Percentiles rank a stretch among this genome's conserved stretches.
Conservation (phyloP, 805 yeast genomes). For the Debaryomyces prosopidis region DNA sequence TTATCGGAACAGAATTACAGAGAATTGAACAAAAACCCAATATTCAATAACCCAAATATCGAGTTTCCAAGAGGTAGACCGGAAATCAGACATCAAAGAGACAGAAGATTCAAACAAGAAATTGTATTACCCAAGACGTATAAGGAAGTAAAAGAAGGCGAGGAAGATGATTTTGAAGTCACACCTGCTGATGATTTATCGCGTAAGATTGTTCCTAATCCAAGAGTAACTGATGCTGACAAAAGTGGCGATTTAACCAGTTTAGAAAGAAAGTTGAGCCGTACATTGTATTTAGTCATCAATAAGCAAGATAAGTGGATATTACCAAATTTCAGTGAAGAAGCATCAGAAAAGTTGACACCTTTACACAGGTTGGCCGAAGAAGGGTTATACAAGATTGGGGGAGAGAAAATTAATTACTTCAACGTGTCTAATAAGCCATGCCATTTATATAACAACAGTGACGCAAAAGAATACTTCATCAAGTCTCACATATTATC, state of each 20-base stretch:
- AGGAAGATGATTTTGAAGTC: slow-evolving; percentile 34
- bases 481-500: slow-evolving; percentile 87
- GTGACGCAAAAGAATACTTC: slow-evolving; percentile 55
- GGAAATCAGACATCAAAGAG: slow-evolving; percentile 84
- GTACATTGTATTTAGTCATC: slow-evolving; percentile 77
- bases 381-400: slow-evolving; percentile 64
- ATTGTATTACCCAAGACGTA: slow-evolving; percentile 72
- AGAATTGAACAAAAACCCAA: slow-evolving; percentile 74
- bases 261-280: slow-evolving; percentile 75
- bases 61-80: slow-evolving; percentile 85
- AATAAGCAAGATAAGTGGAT: slow-evolving; percentile 59
- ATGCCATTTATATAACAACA: slow-evolving; percentile 57
- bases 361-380: slow-evolving; percentile 76
- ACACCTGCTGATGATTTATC: slow-evolving; percentile 51
- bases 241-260: slow-evolving; percentile 57
- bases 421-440: slow-evolving; percentile 94
- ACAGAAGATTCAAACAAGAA: slow-evolving; percentile 78
- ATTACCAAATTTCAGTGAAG: slow-evolving; percentile 69
- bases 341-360: slow-evolving; percentile 27
- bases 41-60: slow-evolving; percentile 68
- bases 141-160: slow-evolving; percentile 32
- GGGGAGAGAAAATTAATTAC: slow-evolving; percentile 76
- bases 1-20: slow-evolving; percentile 79
- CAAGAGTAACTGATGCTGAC: slow-evolving; percentile 82
- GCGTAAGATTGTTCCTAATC: slow-evolving; percentile 65